Base-by-base conservation (phyloP, 2,329 filamentous ascomycete genomes). In the Penicillium glabrum region DNA sequence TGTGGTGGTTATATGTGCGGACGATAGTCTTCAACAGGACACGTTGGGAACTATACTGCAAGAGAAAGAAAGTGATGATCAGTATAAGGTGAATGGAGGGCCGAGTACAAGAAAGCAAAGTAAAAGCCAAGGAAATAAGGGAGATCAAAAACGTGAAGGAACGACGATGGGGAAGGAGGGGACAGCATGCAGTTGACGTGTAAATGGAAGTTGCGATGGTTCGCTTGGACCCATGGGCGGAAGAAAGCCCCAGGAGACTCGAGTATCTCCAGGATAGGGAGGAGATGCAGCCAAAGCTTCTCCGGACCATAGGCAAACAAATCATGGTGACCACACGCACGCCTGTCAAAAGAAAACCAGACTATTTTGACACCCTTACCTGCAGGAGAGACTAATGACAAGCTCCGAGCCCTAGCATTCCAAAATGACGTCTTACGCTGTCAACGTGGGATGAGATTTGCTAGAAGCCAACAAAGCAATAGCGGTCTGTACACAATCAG, bases 341-440 rank as follows among this genome's bases (percentile, higher is more conserved):
- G 29, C 13, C 29, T 39, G 23, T 27, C 46, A 23, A 33, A 14
- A 55, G 33, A 27, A 23, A 55, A 53, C 13, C 9, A 41, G 23
- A 53, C 52, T 48, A 51, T 21, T 37, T 35, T 16, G 31, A 60
- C 54, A 26, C 46, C 58, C 63, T 67, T 66, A 66, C 64, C 63
- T 66, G 63, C 49, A 63, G 58, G 51, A 65, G 56, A 54, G 37
- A 61, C 61, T 65, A 67, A 60, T 58, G 60, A 60, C 57, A 23
- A 58, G 35, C 52, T 62, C 54, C 31, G 39, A 60, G 54, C 45
- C 58, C 60, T 61, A 59, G 61, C 64, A 67, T 67, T 62, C 63
- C 64, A 67, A 63, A 61, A 66, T 64, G 60, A 67, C 60, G 63
- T 66, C 64, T 61, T 61, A 58, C 24, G 52, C 45, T 58, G 55